Evolutionary conservation across 495 filamentous ascomycete species (phyloP).

Genomic region (Elasticomyces elasticus): DNA sequence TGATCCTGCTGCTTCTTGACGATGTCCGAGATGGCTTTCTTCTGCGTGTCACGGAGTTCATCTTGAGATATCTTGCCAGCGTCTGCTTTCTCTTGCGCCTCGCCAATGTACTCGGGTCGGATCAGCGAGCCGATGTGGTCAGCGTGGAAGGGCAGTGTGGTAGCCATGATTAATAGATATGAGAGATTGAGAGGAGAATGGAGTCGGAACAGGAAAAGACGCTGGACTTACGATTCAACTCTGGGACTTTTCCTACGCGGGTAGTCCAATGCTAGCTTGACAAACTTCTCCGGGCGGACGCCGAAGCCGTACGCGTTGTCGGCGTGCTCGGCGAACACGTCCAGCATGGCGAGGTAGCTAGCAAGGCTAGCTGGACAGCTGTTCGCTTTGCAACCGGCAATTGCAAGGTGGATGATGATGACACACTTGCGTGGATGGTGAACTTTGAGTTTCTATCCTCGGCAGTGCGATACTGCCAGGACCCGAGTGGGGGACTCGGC

Average conservation of each 20-base stretch:
- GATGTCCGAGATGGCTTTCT: slow-evolving; percentile 44
- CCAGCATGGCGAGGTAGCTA: too few species aligned
- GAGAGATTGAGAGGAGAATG: neutral
- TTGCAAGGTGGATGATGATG: neutral
- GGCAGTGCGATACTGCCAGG: neutral
- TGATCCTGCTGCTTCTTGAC: slow-evolving; percentile 32
- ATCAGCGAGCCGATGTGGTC: slow-evolving; percentile 83
- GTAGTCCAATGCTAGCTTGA: neutral
- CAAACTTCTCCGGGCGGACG: neutral
- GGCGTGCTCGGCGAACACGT: too few species aligned
- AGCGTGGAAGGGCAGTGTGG: slow-evolving; percentile 61
- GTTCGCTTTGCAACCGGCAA: neutral
- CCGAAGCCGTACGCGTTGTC: neutral
- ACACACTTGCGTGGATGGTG: neutral
- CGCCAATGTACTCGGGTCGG: slow-evolving; percentile 57
- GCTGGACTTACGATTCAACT: too few species aligned
- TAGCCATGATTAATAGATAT: neutral
- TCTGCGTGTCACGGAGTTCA: slow-evolving; percentile 44
- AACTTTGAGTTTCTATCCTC: neutral
- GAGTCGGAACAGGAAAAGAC: neutral
- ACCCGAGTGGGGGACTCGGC: neutral
- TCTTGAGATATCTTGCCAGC: slow-evolving; percentile 36
- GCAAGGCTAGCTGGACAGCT: neutral
- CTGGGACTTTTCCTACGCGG: neutral
- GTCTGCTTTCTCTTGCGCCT: slow-evolving; percentile 45